phyloP scores from a whole-genome alignment of 768 basidiomycete species.

The Podaxis pistillaris region DNA sequence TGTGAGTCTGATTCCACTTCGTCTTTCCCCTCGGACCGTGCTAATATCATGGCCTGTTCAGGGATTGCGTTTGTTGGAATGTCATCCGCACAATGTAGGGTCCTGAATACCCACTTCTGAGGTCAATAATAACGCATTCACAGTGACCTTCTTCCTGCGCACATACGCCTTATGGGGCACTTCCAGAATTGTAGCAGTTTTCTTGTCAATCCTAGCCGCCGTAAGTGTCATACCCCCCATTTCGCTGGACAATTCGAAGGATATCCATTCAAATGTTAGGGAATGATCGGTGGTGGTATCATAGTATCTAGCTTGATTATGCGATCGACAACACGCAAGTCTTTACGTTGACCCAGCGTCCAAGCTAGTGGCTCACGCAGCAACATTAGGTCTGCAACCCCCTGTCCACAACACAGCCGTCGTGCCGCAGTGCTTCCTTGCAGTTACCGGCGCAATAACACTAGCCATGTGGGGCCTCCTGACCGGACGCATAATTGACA shows the following conservation, averaged over 20 bases:
- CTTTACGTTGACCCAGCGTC: not conserved
- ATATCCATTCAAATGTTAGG: not conserved
- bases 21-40: not conserved
- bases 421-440: not conserved
- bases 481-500: not conserved
- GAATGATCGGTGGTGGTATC: not conserved
- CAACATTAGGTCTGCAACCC: not conserved
- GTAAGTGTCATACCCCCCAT: not conserved
- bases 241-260: not conserved
- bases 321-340: not conserved
- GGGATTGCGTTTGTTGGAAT: not conserved
- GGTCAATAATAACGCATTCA: not conserved
- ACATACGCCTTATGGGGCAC: not conserved
- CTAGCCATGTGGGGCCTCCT: not conserved
- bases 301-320: not conserved
- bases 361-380: not conserved
- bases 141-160: not conserved
- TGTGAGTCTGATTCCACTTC: not conserved
- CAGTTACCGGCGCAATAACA: not conserved
- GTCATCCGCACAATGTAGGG: not conserved
- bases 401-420: not conserved
- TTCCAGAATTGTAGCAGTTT: not conserved
- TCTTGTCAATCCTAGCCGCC: not conserved
- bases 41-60: not conserved
- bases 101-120: not conserved